These are phyloP conservation scores for Exophiala lecanii-corni DNA, from an alignment of 2,329 filamentous ascomycete species.

Conservation along the genomic window DNA sequence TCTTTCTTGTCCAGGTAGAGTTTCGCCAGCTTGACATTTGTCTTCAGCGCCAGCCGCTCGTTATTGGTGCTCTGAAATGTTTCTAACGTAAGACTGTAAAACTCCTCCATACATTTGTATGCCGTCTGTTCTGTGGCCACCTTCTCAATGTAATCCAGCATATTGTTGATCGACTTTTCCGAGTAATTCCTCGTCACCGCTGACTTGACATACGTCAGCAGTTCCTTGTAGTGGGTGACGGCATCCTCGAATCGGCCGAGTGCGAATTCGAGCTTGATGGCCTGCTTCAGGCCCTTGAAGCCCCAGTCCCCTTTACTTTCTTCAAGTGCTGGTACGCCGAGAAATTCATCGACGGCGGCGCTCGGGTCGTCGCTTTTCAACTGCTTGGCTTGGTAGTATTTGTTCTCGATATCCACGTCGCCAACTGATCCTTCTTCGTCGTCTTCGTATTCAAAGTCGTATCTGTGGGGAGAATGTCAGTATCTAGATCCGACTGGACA, in stretches of 20 bases:
- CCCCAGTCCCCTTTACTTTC: conserved; percentile 96
- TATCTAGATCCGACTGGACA: too few relatives aligned
- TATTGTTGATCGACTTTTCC: conserved; percentile 98
- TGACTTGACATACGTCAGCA: conserved; percentile 94
- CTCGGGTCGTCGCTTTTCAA: conserved; percentile 82
- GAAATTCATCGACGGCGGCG: conserved; percentile 85
- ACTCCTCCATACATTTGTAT: conserved; percentile 81
- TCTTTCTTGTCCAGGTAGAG: conserved; percentile 88
- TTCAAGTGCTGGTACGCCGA: conserved; percentile 80
- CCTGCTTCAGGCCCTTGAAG: conserved; percentile 96
- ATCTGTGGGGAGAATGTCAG: conserved; percentile 45
- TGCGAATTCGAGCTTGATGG: conserved; percentile 94
- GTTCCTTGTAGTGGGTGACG: conserved; percentile 85
- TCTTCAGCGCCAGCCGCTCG: conserved; percentile 94
- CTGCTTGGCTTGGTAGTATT: conserved; percentile 99
- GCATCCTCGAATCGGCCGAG: conserved; percentile 85
- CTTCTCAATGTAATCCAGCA: conserved; percentile 97
- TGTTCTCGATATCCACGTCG: conserved; percentile 96
- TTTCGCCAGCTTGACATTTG: conserved; percentile 92
- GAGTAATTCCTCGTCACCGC: conserved; percentile 97
- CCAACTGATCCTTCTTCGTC: conserved; percentile 83
- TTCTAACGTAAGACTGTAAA: conserved; percentile 87
- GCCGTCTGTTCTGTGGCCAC: conserved; percentile 67
- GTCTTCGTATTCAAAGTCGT: conserved; percentile 97
- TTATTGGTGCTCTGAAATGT: conserved; percentile 98